Conservation (phyloP, 495 filamentous ascomycete genomes). For the Viridothelium virens region DNA sequence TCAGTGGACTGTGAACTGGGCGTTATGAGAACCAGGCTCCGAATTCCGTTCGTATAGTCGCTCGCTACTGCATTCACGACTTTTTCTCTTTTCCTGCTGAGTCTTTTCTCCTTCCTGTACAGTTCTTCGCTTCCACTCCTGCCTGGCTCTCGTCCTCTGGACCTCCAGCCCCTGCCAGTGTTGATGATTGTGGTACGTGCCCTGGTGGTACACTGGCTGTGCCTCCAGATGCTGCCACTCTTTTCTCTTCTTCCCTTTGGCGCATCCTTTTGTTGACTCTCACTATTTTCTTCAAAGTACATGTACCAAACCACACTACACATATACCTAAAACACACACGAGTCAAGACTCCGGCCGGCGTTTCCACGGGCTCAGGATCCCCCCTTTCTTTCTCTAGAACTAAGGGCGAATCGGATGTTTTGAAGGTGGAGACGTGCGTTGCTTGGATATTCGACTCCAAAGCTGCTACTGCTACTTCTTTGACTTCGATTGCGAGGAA, state of each 20-base stretch:
- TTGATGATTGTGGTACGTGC: neutral
- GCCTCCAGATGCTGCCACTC: neutral
- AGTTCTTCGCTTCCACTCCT: neutral
- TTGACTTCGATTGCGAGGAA: too few species aligned
- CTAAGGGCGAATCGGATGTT: too few species aligned
- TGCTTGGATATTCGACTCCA: too few species aligned
- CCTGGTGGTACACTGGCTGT: neutral
- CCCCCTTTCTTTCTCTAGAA: too few species aligned
- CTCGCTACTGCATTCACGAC: neutral
- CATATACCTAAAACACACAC: neutral
- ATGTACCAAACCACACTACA: neutral
- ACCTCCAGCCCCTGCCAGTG: too few species aligned
- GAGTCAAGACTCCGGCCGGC: neutral
- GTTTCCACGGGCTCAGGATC: neutral
- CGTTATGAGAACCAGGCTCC: neutral
- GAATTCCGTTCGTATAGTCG: neutral
- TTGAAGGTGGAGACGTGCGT: too few species aligned
- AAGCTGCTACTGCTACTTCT: too few species aligned
- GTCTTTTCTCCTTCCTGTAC: constrained; percentile 1
- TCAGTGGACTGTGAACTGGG: too few species aligned
- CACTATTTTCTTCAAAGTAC: neutral
- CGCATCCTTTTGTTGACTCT: neutral
- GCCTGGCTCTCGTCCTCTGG: neutral
- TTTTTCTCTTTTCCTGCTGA: neutral
- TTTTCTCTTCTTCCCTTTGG: neutral